phyloP scores from a whole-genome alignment of 1,284 basidiomycete species.

The Sanghuangporus sanghuang region DNA sequence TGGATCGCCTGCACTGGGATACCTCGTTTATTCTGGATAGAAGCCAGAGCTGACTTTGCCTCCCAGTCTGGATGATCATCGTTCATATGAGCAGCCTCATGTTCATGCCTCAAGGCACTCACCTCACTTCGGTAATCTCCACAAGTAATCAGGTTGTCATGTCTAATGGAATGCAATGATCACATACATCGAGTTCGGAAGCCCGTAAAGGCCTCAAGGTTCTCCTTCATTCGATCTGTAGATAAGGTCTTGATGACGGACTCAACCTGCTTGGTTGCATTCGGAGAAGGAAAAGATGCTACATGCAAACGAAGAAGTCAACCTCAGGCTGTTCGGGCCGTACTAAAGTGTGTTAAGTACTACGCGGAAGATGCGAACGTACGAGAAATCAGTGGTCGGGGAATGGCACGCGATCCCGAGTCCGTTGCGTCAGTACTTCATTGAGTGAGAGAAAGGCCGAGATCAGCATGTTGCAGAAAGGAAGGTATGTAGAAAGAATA shows the following conservation, averaged over 20 bases:
- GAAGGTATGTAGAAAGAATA: conserved; percentile 21
- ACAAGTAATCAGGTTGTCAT: conserved; percentile 26
- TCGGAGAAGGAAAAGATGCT: conserved; percentile 55
- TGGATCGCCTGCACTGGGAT: conserved; percentile 8
- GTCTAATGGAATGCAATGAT: background rate
- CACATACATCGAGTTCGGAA: conserved; percentile 66
- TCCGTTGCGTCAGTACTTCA: conserved; percentile 70
- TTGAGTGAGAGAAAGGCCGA: conserved; percentile 7
- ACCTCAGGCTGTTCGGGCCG: background rate
- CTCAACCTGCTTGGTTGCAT: conserved; percentile 51
- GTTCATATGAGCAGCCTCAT: conserved; percentile 1
- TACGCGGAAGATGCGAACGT: conserved; percentile 18
- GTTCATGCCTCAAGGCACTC: conserved; percentile 20
- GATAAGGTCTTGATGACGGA: conserved; percentile 62
- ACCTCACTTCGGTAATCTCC: conserved; percentile 74
- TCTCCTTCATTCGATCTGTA: conserved; percentile 59
- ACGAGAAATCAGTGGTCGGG: conserved; percentile 36
- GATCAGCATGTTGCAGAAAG: conserved; percentile 20
- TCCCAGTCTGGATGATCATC: conserved; percentile 55
- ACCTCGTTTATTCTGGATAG: conserved; percentile 68
- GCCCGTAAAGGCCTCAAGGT: conserved; percentile 69
- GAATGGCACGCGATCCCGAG: conserved; percentile 43
- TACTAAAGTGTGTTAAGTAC: background rate
- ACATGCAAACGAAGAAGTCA: conserved; percentile 2
- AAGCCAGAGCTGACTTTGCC: conserved; percentile 81